Evolutionary conservation across 1,284 basidiomycete species (phyloP).

Genomic region (Cryptococcus deneoformans): DNA sequence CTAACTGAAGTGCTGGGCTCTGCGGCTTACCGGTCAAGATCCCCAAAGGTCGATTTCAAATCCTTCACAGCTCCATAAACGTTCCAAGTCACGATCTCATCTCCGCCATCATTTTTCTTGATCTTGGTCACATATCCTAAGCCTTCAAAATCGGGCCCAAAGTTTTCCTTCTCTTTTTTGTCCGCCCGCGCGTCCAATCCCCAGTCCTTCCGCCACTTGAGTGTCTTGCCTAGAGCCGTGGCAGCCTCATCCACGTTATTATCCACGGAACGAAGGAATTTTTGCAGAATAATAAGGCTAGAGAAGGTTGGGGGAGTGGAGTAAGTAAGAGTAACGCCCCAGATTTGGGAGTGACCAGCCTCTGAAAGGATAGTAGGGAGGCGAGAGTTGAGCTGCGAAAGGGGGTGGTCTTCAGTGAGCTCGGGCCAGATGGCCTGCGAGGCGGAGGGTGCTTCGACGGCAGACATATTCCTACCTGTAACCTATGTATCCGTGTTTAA

Average conservation of each 20-base stretch:
- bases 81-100: slow-evolving; percentile 28
- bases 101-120: slow-evolving; percentile 1
- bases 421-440: no score
- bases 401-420: not conserved
- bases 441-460: no score
- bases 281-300: not conserved
- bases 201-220: slow-evolving; percentile 27
- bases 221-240: slow-evolving; percentile 13
- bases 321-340: slow-evolving; percentile 23
- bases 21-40: slow-evolving; percentile 18
- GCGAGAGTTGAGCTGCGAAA: slow-evolving; percentile 13
- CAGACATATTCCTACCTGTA: no score
- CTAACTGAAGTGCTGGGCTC: not conserved
- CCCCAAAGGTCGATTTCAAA: slow-evolving; percentile 23
- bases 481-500: no score
- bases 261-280: slow-evolving; percentile 22
- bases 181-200: slow-evolving; percentile 12
- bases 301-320: slow-evolving; percentile 1
- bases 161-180: slow-evolving; percentile 8
- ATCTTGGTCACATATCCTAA: slow-evolving; percentile 26
- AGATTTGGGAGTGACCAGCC: slow-evolving; percentile 20
- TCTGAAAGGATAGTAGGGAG: slow-evolving; percentile 16
- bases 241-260: slow-evolving; percentile 19
- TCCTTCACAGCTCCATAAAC: slow-evolving; percentile 26
- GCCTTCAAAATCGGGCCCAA: slow-evolving; percentile 15